Base-by-base conservation (phyloP, 495 filamentous ascomycete genomes). In the Monascus purpureus region DNA sequence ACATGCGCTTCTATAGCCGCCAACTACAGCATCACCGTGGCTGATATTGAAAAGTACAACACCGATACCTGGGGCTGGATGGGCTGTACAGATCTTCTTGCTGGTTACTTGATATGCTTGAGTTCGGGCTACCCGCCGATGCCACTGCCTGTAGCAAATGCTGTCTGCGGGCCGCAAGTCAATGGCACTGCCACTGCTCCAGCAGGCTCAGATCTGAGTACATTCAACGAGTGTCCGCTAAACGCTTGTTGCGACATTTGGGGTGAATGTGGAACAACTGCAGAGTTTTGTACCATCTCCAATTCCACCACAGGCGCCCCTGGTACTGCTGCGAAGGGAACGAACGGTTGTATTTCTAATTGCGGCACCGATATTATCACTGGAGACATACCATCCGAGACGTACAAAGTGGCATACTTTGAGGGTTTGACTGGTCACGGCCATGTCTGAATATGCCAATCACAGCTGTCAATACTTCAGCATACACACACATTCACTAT, bases 201-300 rank as follows among this genome's bases (percentile, higher is more conserved):
- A 0, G 3, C 31, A n/a, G 38, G 38, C 2, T 43, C 35, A 2
- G 29, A 42, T 25, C 11, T 53, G 9, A 33, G 44, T 6, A 25
- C 15, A 4, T 23, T 53, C 5, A 53, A 54, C 29, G 36, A 28
- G 0, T 54, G 50, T 34, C 50, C 50, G 2, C 33, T 53, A 3
- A 53, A 53, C 12, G 44, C 35, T 2, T 53, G 47, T 35, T 54
- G 50, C 17, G 39, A 61, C 32, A 43, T 47, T 2, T 67, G 57
- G 49, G 66, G 64, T 8, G 47, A 65, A 17, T 72, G 68, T 33
- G 69, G 69, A 11, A 65, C 42, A 2, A 65, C 53, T 0, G 16
- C 18, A 0, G 63, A 70, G 1, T 72, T 68, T 37, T 74, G 68
- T 33, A 55, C 37, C 6, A 41, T 41, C 6, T 39, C 45, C 6